Percentiles rank a stretch among this genome's conserved stretches.
Evolutionary conservation across 495 filamentous ascomycete genomes (phyloP).

Genomic region (Talaromyces borbonicus): DNA sequence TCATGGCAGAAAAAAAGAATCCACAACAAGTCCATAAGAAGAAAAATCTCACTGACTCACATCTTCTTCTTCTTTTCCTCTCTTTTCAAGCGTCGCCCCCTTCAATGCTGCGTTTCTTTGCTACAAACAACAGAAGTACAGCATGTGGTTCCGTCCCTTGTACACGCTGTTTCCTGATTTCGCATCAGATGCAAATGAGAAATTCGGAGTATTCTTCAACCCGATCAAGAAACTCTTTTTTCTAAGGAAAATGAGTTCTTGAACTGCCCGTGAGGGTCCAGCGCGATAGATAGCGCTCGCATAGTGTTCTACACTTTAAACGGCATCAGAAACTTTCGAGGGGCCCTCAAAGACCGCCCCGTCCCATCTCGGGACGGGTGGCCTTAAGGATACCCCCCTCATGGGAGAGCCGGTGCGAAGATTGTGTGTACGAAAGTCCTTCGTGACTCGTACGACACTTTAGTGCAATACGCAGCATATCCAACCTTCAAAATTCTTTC

Average conservation of each 20-base stretch:
- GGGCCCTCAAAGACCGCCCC: no score
- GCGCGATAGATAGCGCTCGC: slow-evolving; percentile 81
- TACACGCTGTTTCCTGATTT: slow-evolving; percentile 13
- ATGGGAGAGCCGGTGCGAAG: slow-evolving; percentile 90
- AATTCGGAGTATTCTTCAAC: slow-evolving; percentile 99
- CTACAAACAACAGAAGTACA: slow-evolving; percentile 60
- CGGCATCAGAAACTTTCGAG: slow-evolving; percentile 99
- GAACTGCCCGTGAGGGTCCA: slow-evolving; percentile 84
- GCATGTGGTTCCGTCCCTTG: slow-evolving; percentile 6
- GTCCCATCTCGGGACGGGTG: no score
- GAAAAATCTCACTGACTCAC: neutral
- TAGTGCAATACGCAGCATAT: slow-evolving; percentile 99
- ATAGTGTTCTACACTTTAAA: slow-evolving; percentile 29
- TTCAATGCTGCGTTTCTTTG: slow-evolving; percentile 99
- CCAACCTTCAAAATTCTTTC: neutral
- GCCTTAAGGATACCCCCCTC: slow-evolving; percentile 36
- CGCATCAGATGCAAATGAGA: slow-evolving; percentile 99
- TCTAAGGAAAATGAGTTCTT: slow-evolving; percentile 15
- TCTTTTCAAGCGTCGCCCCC: slow-evolving; percentile 74
- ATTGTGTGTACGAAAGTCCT: slow-evolving; percentile 55
- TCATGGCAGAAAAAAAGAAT: neutral
- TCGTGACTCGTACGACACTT: slow-evolving; percentile 54
- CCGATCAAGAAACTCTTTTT: slow-evolving; percentile 36
- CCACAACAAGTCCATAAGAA: neutral
- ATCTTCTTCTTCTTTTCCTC: slow-evolving; percentile 9